Evolutionary conservation across 371 early-diverging fungal genomes (phyloP).

Genomic region (Saksenaea oblongispora): DNA sequence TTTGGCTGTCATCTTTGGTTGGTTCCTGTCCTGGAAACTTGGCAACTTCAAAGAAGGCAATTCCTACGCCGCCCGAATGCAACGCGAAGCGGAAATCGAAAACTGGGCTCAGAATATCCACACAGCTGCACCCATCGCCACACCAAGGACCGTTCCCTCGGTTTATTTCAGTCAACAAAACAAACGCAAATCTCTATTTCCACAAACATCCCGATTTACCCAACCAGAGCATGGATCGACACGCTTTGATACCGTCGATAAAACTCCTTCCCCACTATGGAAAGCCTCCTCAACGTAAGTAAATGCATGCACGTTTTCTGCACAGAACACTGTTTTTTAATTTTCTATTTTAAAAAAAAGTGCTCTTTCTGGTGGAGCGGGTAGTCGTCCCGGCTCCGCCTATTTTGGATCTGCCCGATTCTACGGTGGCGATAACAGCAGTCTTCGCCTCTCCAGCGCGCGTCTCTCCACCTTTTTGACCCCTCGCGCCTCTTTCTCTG

Average conservation of each 20-base stretch:
- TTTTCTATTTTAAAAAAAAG: background rate
- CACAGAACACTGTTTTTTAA: slow-evolving; percentile 2
- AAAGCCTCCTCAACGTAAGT: slow-evolving; percentile 30
- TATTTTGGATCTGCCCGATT: slow-evolving; percentile 1
- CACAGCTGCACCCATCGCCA: slow-evolving; percentile 29
- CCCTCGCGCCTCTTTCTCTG: background rate
- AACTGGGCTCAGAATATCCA: slow-evolving; percentile 59
- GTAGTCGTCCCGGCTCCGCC: slow-evolving; percentile 1
- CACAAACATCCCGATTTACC: slow-evolving; percentile 49
- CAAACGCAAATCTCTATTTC: slow-evolving; percentile 39
- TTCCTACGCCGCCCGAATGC: slow-evolving; percentile 54
- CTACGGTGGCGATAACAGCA: background rate
- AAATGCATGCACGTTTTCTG: background rate
- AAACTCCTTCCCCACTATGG: slow-evolving; percentile 27
- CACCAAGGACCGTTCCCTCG: slow-evolving; percentile 12
- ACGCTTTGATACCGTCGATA: slow-evolving; percentile 31
- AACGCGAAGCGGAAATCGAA: slow-evolving; percentile 61
- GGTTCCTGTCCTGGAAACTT: slow-evolving; percentile 66
- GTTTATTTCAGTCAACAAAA: background rate
- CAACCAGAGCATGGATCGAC: slow-evolving; percentile 39
- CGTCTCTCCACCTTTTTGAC: background rate
- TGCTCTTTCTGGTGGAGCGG: background rate
- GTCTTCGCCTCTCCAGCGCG: background rate
- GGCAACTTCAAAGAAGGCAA: slow-evolving; percentile 56
- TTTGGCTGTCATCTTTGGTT: slow-evolving; percentile 75